These are phyloP conservation scores for Leccinum arenicola DNA, from an alignment of 768 basidiomycete genomes.

Conservation along the genomic window DNA sequence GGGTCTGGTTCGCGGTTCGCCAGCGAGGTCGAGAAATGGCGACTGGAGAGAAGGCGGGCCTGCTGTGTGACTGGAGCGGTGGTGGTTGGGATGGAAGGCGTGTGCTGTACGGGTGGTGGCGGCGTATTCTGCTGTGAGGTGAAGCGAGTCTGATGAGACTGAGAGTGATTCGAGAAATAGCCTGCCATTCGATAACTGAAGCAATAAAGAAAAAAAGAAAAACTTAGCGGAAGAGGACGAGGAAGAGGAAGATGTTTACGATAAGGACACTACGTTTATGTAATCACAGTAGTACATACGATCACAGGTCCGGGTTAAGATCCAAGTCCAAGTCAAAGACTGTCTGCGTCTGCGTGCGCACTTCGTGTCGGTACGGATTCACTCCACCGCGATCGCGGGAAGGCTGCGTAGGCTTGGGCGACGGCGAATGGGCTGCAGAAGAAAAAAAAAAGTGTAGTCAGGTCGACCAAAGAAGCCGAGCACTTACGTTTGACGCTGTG, in stretches of 20 bases:
- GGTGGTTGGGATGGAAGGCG: background rate
- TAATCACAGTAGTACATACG: conserved; percentile 16
- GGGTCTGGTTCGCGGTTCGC: conserved; percentile 36
- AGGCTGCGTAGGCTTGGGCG: conserved; percentile 50
- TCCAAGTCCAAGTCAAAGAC: conserved; percentile 82
- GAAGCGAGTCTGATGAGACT: conserved; percentile 60
- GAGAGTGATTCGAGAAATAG: conserved; percentile 84
- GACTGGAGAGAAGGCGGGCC: conserved; percentile 56
- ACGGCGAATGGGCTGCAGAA: conserved; percentile 55
- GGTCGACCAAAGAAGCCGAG: conserved; percentile 3
- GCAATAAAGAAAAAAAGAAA: conserved; percentile 19
- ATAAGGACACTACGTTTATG: conserved; percentile 14
- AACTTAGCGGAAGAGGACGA: background rate
- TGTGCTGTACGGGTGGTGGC: background rate
- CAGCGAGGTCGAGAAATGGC: conserved; percentile 70
- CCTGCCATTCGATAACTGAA: conserved; percentile 49
- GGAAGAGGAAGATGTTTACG: conserved; percentile 12
- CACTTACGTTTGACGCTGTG: conserved; percentile 74
- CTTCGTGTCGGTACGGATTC: conserved; percentile 72
- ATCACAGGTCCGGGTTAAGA: conserved; percentile 75
- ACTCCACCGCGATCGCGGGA: conserved; percentile 50
- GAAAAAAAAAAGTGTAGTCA: conserved; percentile 2
- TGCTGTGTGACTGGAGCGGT: conserved; percentile 4
- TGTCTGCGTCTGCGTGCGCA: conserved; percentile 55
- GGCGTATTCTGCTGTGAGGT: conserved; percentile 45